phyloP scores from a whole-genome alignment of 1,139 yeast genomes.

The Yamadazyma diddensiae region DNA sequence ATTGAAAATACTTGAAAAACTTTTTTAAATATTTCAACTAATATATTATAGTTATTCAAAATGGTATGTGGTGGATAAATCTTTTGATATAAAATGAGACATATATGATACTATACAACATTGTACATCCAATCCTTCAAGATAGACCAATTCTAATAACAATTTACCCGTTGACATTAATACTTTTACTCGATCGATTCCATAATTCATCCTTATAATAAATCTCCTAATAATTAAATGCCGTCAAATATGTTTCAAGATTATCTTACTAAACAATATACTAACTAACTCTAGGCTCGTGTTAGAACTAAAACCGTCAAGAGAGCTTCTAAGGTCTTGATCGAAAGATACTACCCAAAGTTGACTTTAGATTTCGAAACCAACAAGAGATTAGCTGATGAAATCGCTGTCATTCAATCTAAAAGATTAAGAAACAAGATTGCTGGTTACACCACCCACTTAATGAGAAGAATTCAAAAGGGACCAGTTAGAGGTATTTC shows the following conservation, averaged over 20 bases:
- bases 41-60: conserved; percentile 9
- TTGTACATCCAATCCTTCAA: too few relatives aligned
- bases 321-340: conserved; percentile 99
- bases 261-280: too few relatives aligned
- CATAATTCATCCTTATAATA: too few relatives aligned
- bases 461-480: conserved; percentile 99
- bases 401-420: conserved; percentile 98
- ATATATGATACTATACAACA: neutral
- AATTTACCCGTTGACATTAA: too few relatives aligned
- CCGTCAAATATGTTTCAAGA: too few relatives aligned
- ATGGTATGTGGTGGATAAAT: conserved; percentile 10
- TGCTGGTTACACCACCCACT: conserved; percentile 99
- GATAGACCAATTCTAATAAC: too few relatives aligned
- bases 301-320: conserved; percentile 99
- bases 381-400: conserved; percentile 99
- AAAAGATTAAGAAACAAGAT: conserved; percentile 99
- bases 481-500: conserved; percentile 99
- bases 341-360: conserved; percentile 99
- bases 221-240: too few relatives aligned
- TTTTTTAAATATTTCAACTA: conserved; percentile 7
- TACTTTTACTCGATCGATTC: too few relatives aligned
- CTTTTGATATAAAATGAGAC: neutral
- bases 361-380: conserved; percentile 99
- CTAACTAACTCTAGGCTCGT: conserved; percentile 66
- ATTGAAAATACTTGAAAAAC: conserved; percentile 6